Base-by-base conservation (phyloP, 495 filamentous ascomycete species). In the Lepraria neglecta region DNA sequence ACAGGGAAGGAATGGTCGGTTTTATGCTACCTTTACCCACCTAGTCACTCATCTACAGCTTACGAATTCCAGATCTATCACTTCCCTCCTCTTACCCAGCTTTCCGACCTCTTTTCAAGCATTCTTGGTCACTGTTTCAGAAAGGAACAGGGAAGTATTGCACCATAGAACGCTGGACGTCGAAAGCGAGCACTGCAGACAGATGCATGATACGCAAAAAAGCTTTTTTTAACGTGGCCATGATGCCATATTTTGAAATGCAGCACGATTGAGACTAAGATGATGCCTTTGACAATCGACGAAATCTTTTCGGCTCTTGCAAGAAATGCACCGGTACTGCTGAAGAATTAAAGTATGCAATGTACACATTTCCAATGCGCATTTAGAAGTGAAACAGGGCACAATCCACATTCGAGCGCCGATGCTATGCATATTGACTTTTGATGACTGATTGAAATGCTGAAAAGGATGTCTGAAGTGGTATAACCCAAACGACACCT, bases 401-500 rank as follows among this genome's bases (percentile, higher is more conserved):
- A 21, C 28, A 31, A 38, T 42, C 58, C 35, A 24, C 42, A 43
- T 19, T 31, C 38, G 40, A 54, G 43, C 56, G 30, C 55, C 55
- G 11, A 59, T 35, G 47, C 56, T 59, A 59, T 53, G 56, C 56
- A 48, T 48, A 17, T 55, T 31, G 44, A 47, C 44, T 38, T 31
- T 62, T 63, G 33, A 14, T 10, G 48, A 52, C 40, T 58, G 21
- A 59, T 59, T 38, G 56, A 54, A 35, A 63, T 28, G 56, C 7
- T 63, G 56, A 27, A 45, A 45, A 38, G 15, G 38, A 63, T 53
- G 46, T 31, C 46, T 28, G 21, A 30, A 61, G 59, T 43, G 14
- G 11, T 40, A 24, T 11, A 42, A 45, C 42, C 44, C 28, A 35
- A 44, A 53, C 58, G 54, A 56, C 51, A 59, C 61, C 64, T 65